A percentile compares a stretch with the other conserved stretches of the same genome.
Conservation (phyloP, 1,139 yeast genomes). For the Scheffersomyces segobiensis region DNA sequence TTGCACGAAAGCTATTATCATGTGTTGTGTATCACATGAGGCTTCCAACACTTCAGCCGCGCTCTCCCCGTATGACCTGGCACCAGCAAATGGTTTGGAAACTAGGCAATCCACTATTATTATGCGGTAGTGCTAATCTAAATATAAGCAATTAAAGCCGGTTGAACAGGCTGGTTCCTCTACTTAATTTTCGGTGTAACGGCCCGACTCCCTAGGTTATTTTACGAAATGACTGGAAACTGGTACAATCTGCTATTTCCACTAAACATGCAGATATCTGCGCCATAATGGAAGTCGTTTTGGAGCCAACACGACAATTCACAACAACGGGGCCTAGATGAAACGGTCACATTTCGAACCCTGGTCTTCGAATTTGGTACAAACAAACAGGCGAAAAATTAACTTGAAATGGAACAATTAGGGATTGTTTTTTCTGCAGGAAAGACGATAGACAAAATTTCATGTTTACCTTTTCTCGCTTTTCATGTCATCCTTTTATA, state of each 20-base stretch:
- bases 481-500: constrained; percentile 1
- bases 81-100: background rate
- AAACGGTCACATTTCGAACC: background rate
- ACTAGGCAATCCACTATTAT: too few relatives aligned
- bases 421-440: background rate
- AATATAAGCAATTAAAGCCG: background rate
- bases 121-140: too few relatives aligned
- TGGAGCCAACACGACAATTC: background rate
- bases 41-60: background rate
- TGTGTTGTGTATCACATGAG: background rate
- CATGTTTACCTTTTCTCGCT: background rate
- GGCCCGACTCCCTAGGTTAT: background rate
- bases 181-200: background rate
- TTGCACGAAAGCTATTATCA: background rate
- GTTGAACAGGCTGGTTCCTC: background rate
- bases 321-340: background rate
- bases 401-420: background rate
- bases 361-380: background rate
- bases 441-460: background rate
- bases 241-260: background rate
- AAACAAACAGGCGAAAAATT: background rate
- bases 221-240: too few relatives aligned
- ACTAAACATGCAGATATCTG: background rate
- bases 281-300: background rate
- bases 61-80: background rate